Base-by-base conservation (phyloP, 306 rosid species). In the Coriaria nepalensis region DNA sequence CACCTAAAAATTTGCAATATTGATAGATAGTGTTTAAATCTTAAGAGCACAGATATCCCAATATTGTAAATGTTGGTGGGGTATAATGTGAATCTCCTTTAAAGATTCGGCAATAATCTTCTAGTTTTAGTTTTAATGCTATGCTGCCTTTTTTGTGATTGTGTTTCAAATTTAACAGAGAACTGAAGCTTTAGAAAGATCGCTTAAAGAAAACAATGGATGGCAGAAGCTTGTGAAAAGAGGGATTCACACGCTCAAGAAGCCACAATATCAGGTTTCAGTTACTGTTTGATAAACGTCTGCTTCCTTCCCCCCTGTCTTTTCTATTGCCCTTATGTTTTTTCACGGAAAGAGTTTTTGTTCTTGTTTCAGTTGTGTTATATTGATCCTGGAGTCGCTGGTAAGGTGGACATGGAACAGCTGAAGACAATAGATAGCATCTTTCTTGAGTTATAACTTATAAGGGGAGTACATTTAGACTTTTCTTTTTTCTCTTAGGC, bases 251-350 rank as follows among this genome's bases (percentile, higher is more conserved):
- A 78, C 86, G 4, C 74, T 87, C 57, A 78, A 68, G 70, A 74
- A 76, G 78, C 76, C 86, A 10, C 83, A 87, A 36, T 80, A 80
- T 65, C 93, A 80, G 93, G 96, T 83, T 59, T 52, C 36, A 29
- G 33, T 52, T 57, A 43, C 35, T 55, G 48, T 20, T 45, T 7
- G 10, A 47, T 6, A 40, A 51, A 45, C 40, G 41, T 12, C 29
- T 53, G 8, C n/a, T 14, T 15, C n/a, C n/a, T n/a, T n/a, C n/a
- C n/a, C n/a, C n/a, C n/a, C n/a, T n/a, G n/a, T 47, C 64, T 53
- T 44, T 39, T 35, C 46, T 33, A 10, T 36, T 37, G 6, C 14
- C 32, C 45, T 47, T 53, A 42, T 11, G 40, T 34, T 43, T 34
- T n/a, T 55, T 43, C 13, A 11, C 8, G 12, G 12, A 33, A 12